Conservation (phyloP, 345 rosid species). For the Eutrema japonicum region DNA sequence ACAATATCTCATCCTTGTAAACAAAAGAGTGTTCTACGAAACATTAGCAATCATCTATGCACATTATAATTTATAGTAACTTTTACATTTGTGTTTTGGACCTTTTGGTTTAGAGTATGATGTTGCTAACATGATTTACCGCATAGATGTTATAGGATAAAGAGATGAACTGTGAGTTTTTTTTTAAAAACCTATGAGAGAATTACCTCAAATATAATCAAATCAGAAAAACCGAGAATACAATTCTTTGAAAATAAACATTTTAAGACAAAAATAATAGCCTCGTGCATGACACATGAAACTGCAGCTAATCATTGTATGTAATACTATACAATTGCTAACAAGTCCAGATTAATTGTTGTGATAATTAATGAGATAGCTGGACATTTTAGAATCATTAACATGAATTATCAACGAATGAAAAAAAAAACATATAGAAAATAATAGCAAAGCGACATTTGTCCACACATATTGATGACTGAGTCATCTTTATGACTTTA, state of each 20-base stretch:
- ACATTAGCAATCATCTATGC: constrained; percentile 7
- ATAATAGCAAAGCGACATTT: constrained; percentile 19
- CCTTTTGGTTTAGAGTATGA: not conserved
- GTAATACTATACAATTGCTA: constrained; percentile 11
- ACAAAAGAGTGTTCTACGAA: not conserved
- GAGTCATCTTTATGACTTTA: not conserved
- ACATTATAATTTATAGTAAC: not conserved
- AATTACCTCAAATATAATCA: not conserved
- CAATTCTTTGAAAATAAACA: not conserved
- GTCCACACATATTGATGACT: constrained; percentile 12
- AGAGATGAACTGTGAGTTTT: not conserved
- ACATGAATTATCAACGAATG: constrained; percentile 16
- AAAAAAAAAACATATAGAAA: not conserved
- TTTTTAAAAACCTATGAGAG: not conserved
- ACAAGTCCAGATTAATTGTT: constrained; percentile 20
- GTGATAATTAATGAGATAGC: constrained; percentile 29
- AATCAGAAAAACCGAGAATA: not conserved
- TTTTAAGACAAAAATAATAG: not conserved
- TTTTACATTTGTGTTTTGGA: not conserved
- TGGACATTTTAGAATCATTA: constrained; percentile 29
- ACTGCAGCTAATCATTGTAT: constrained; percentile 10
- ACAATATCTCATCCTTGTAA: constrained; percentile 3
- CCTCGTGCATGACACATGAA: constrained; percentile 40
- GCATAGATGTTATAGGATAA: not conserved
- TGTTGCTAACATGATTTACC: not conserved